phyloP scores from a whole-genome alignment of 2,329 filamentous ascomycete species.

The Epichloe amarillans region DNA sequence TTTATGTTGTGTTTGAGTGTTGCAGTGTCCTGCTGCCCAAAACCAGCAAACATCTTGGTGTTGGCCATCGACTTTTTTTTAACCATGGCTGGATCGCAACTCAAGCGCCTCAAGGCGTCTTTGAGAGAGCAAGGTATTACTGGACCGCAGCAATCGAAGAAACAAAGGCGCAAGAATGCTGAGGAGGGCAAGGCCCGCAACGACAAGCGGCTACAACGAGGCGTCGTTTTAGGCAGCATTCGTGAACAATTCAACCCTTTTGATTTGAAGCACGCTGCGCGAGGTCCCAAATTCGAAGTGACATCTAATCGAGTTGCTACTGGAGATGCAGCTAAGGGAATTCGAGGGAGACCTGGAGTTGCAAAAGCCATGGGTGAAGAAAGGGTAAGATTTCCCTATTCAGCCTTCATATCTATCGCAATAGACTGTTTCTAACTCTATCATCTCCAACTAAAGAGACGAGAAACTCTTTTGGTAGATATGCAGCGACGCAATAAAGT shows the following conservation, averaged over 20 bases:
- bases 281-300: conserved; percentile 74
- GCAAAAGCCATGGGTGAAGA: conserved; percentile 81
- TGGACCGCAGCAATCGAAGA: conserved; percentile 88
- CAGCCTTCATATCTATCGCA: neutral
- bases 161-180: conserved; percentile 67
- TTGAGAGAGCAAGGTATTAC: conserved; percentile 80
- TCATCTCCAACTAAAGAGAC: conserved; percentile 36
- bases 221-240: conserved; percentile 69
- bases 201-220: conserved; percentile 64
- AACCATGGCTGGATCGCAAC: conserved; percentile 84
- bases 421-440: conserved; percentile 5
- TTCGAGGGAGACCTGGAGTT: conserved; percentile 65
- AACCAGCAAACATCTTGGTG: conserved; percentile 7
- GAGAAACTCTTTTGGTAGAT: conserved; percentile 74
- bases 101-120: conserved; percentile 89
- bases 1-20: neutral
- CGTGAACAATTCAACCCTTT: conserved; percentile 97
- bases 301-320: conserved; percentile 50
- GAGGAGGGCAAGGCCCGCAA: conserved; percentile 50
- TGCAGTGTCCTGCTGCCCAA: neutral
- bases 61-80: conserved; percentile 1
- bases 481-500: conserved; percentile 83
- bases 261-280: conserved; percentile 70
- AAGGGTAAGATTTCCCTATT: conserved; percentile 38
- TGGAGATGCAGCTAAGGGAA: conserved; percentile 40